Base-by-base conservation (phyloP, 345 rosid species). In the Eucalyptus erythrocorys region DNA sequence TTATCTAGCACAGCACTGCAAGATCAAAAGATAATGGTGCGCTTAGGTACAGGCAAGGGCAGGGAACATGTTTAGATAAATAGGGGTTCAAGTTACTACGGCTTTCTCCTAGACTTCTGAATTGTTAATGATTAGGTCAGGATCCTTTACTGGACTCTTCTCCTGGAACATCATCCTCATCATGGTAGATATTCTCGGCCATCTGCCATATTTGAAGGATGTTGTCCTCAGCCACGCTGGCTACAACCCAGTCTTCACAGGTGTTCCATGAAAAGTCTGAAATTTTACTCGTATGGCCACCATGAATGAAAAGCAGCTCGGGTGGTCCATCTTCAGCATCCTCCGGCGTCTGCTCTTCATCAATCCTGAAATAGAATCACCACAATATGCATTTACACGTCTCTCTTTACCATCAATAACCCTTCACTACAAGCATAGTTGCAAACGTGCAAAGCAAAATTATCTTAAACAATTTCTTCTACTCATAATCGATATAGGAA, bases 291-390 rank as follows among this genome's bases (percentile, higher is more conserved):
- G 99, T 98, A 90, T 98, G 99, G 82, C 99, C 99, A 37, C 99
- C 99, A 86, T 98, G 99, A 89, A 97, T 96, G 94, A 97, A 98
- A 42, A 98, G 97, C 93, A 98, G 91, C 93, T 98, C 99, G 1
- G 99, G 99, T 8, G 99, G 99, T n/a, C 99, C 99, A 87, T 98
- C 99, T 92, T 97, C 98, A 34, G 97, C 99, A 89, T 98, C 99
- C 89, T 96, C 98, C 15, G 92, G 89, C 13, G 97, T 92, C 93
- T 96, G 98, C 88, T 94, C 97, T 88, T 95, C 98, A 40, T 95
- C 94, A 40, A 96, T 96, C 94, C 98, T 96, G 90, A 86, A 89
- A 87, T 87, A 47, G 24, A 55, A 40, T 37, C 26, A 11, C 61
- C 37, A 32, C 64, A 51, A 30, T 51, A 19, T 14, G 27, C 47